Evolutionary conservation across 345 rosid genomes (phyloP), one percentile per base, ranked within the genome.

Genomic region (Populus tremula): DNA sequence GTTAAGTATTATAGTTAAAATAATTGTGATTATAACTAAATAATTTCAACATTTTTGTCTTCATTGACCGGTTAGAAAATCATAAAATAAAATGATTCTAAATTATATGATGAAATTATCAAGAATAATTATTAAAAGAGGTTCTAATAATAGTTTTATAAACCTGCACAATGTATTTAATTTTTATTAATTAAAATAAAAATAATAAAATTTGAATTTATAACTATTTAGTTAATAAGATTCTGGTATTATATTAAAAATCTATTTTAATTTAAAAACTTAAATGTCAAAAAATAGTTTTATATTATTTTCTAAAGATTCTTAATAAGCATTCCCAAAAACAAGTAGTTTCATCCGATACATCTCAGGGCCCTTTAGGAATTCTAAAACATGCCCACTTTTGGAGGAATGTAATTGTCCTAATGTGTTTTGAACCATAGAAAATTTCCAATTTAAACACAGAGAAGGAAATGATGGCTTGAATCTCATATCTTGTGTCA

Each of bases 181-280:
- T 33, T 33, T 4, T 33, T 33, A 33, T 33, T 33, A 4, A 33
- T 33, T 33, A 33, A 0, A 33, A 33, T 33, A 33, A 33, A 33
- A 0, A 0, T 33, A 0, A 0, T 33, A 0, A 33, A 33, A 33
- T 33, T 33, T 33, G 5, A 33, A 33, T 4, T 4, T 4, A 5
- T 33, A 33, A 33, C 5, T 4, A 33, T 4, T 33, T 33, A 0
- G 0, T 33, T 4, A 33, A 33, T 33, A 33, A 33, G 0, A 4
- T 0, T 33, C 0, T 33, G 0, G 0, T 33, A 33, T 33, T 5
- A 33, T 33, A 33, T 33, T 4, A 33, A 33, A 33, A 4, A 33
- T 0, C 5, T 33, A 33, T 33, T 33, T 33, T 31, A 31, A 31
- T 31, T 2, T 31, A 31, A 31, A 31, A 31, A 2, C 2, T 31